Evolutionary conservation across 1,284 basidiomycete species (phyloP), one percentile per base, ranked within the genome.

Genomic region (Fereydounia khargensis): DNA sequence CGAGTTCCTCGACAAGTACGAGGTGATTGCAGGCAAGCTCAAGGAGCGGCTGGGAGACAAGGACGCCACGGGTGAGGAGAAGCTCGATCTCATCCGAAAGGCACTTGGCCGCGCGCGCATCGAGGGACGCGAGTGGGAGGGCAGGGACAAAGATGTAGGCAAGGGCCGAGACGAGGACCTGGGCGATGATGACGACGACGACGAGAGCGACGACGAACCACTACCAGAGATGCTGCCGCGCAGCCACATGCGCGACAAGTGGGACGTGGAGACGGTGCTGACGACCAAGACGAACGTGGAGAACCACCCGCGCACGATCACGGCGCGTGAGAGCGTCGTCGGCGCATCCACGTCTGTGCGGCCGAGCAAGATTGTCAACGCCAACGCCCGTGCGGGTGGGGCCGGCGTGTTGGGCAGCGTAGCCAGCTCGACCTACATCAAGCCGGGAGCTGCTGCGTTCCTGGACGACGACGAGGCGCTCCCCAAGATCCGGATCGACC

Each of bases 1-100:
- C 76, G 90, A 96, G 68, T 98, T 98, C 76, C 80, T 98, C 47
- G 85, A 88, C 41, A 87, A 89, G 65, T 96, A 89, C 71, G 94
- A 98, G 74, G 79, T 89, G n/a, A 89, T 91, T 18, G 88, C 90
- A 22, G 78, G 79, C 41, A 89, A 89, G 73, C 83, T 94, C 80
- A 85, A 84, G 53, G 86, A 82, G 40, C 41, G 50, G 5, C 58
- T 74, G n/a, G 71, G 71, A 14, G 62, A 46, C 11, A 50, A 43
- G 16, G 57, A 55, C 9, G 55, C 70, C 2, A 64, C 69, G 3
- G 14, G 83, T 83, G 51, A 82, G 89, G 30, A 72, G 81, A 87
- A n/a, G 79, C 95, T 75, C 85, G 87, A 52, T 3, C 51, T 73
- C 27, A 14, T 74, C 13, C 59, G 71, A 23, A 46, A 65, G 35